A percentile compares a stretch with the other conserved stretches of the same genome.
phyloP scores from a whole-genome alignment of 1,284 basidiomycete genomes.

The Singerocomus inundabilis region DNA sequence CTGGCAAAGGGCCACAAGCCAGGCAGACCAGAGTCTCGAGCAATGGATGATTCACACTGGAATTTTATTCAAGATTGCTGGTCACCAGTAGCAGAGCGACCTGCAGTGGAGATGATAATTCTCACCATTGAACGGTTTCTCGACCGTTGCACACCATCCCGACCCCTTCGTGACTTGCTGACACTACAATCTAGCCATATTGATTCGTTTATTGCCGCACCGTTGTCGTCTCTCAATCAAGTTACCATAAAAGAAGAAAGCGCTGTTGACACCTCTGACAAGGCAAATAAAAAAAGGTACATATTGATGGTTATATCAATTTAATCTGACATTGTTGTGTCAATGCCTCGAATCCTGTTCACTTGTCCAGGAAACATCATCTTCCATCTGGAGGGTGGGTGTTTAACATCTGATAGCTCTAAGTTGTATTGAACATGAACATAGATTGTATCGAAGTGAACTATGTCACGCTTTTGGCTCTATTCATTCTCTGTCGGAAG shows the following conservation, averaged over 20 bases:
- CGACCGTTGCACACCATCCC: background rate
- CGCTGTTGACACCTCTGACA: too few relatives aligned
- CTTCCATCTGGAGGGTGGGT: too few relatives aligned
- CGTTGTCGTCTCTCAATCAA: background rate
- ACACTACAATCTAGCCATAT: rapidly evolving
- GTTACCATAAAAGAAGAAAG: background rate
- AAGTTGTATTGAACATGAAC: too few relatives aligned
- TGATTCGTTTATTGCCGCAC: too few relatives aligned
- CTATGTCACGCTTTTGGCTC: too few relatives aligned
- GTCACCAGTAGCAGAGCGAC: slow-evolving; percentile 5
- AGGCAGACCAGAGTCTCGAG: background rate
- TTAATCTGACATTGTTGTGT: too few relatives aligned
- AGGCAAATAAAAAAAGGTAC: background rate
- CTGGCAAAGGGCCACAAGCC: background rate
- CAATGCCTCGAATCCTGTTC: too few relatives aligned
- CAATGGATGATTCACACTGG: slow-evolving; percentile 11
- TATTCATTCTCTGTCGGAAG: too few relatives aligned
- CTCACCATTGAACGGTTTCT: background rate
- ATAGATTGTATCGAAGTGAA: too few relatives aligned
- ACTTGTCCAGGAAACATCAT: too few relatives aligned
- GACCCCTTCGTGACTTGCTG: background rate
- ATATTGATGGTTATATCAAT: background rate
- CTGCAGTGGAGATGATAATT: background rate
- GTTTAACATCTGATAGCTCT: too few relatives aligned
- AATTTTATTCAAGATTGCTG: slow-evolving; percentile 13